These are phyloP conservation scores for Aureobasidium sp. DNA, from an alignment of 2,329 filamentous ascomycete genomes.

Conservation along the genomic window DNA sequence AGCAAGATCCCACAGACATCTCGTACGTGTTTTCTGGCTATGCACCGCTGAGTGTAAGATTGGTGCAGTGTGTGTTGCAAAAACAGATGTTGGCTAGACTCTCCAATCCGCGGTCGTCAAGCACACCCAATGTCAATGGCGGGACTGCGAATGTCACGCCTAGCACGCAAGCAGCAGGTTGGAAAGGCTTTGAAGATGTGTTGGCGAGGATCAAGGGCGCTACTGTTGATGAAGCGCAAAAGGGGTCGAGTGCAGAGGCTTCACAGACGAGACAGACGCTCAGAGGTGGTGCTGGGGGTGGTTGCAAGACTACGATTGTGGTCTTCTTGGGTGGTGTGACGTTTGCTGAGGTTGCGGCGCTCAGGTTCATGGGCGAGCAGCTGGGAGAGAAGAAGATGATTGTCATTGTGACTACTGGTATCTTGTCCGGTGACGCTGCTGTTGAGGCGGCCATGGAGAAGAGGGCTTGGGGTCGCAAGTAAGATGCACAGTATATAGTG, in stretches of 20 bases:
- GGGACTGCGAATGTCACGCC: slow-evolving; percentile 41
- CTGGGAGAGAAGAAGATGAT: slow-evolving; percentile 52
- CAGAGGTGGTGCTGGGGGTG: slow-evolving; percentile 60
- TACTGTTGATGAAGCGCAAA: slow-evolving; percentile 87
- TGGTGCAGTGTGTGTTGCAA: slow-evolving; percentile 88
- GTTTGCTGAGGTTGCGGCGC: slow-evolving; percentile 88
- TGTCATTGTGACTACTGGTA: slow-evolving; percentile 84
- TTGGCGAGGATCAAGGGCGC: slow-evolving; percentile 79
- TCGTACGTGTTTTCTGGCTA: slow-evolving; percentile 98
- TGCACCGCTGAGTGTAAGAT: slow-evolving; percentile 79
- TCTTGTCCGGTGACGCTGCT: slow-evolving; percentile 73
- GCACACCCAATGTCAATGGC: slow-evolving; percentile 25
- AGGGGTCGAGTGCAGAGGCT: slow-evolving; percentile 84
- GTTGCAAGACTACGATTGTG: slow-evolving; percentile 75
- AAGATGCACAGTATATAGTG: neutral
- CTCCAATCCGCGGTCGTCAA: slow-evolving; percentile 31
- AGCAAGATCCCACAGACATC: slow-evolving; percentile 87
- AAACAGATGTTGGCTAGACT: slow-evolving; percentile 68
- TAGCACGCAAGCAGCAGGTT: slow-evolving; percentile 48
- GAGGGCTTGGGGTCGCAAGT: slow-evolving; percentile 29
- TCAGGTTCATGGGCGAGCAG: slow-evolving; percentile 68
- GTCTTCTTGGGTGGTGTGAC: slow-evolving; percentile 97
- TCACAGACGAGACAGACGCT: slow-evolving; percentile 71
- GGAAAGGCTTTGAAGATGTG: slow-evolving; percentile 88
- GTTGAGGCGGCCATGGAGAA: slow-evolving; percentile 58